These are phyloP conservation scores for Metschnikowia cubensis DNA, from an alignment of 805 yeast genomes.

Conservation along the genomic window DNA sequence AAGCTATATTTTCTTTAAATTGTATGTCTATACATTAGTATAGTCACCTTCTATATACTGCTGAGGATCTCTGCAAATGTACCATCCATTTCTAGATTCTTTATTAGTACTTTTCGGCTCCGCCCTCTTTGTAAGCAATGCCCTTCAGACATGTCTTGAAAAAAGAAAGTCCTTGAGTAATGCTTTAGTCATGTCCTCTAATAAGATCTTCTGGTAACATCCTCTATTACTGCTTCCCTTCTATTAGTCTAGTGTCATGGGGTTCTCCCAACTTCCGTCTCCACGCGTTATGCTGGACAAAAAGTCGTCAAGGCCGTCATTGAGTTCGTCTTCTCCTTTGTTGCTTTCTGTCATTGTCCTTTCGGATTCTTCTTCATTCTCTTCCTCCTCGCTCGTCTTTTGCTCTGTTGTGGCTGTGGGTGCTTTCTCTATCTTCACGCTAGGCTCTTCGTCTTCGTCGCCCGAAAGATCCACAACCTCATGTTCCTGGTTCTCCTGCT, in stretches of 20 bases:
- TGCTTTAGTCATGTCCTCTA: no score
- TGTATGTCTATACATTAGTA: no score
- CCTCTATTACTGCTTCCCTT: background rate
- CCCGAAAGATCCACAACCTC: slow-evolving; percentile 32
- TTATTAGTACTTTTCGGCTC: no score
- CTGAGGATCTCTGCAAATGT: no score
- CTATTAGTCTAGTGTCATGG: slow-evolving; percentile 32
- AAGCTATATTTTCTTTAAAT: no score
- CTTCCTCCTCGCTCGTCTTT: background rate
- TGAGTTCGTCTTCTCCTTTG: slow-evolving; percentile 12
- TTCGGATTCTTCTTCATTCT: background rate
- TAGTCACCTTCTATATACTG: no score
- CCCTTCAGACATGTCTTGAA: no score
- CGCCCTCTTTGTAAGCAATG: no score
- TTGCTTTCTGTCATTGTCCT: background rate
- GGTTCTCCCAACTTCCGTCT: slow-evolving; percentile 38
- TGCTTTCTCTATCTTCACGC: slow-evolving; percentile 8
- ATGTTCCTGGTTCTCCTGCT: slow-evolving; percentile 10
- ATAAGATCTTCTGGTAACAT: no score
- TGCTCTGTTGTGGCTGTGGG: background rate
- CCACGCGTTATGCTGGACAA: slow-evolving; percentile 23
- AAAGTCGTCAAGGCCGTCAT: slow-evolving; percentile 32
- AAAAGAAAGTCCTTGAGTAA: no score
- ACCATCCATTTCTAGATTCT: no score
- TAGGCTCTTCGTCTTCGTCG: slow-evolving; percentile 22